phyloP scores from a whole-genome alignment of 2,329 filamentous ascomycete genomes.

The Escovopsis sp. region DNA sequence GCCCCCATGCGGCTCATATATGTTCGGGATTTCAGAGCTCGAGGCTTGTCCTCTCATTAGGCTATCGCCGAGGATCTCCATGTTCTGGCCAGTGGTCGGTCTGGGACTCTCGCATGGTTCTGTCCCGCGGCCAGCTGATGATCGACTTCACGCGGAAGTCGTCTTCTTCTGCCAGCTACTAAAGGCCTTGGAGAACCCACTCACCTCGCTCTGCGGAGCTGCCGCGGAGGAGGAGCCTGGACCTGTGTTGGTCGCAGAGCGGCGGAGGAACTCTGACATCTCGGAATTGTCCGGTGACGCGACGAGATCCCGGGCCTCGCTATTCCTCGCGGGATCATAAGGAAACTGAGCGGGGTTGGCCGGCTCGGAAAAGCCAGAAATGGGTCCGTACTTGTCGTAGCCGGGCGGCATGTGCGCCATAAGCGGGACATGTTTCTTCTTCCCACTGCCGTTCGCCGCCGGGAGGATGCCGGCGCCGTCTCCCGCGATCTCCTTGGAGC shows the following conservation, averaged over 20 bases:
- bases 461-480: slow-evolving; percentile 8
- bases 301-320: slow-evolving; percentile 38
- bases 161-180: slow-evolving; percentile 35
- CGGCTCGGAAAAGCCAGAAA: slow-evolving; percentile 8
- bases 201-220: slow-evolving; percentile 21
- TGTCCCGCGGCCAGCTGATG: too few relatives aligned
- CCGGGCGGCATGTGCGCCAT: slow-evolving; percentile 32
- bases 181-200: slow-evolving; percentile 32
- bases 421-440: slow-evolving; percentile 35
- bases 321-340: slow-evolving; percentile 40
- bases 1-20: too few relatives aligned
- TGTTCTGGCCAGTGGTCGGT: too few relatives aligned
- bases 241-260: slow-evolving; percentile 46
- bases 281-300: slow-evolving; percentile 45
- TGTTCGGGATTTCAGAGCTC: too few relatives aligned
- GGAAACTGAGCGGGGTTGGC: slow-evolving; percentile 16
- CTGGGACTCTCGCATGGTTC: background rate
- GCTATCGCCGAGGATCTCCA: too few relatives aligned
- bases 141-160: slow-evolving; percentile 15
- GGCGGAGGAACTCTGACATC: slow-evolving; percentile 56
- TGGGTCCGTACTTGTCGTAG: slow-evolving; percentile 26
- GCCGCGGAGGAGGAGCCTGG: slow-evolving; percentile 11
- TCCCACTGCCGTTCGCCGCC: slow-evolving; percentile 8
- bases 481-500: slow-evolving; percentile 13
- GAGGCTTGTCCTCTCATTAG: too few relatives aligned